Conservation (phyloP, 306 rosid species). For the Begonia masoniana region DNA sequence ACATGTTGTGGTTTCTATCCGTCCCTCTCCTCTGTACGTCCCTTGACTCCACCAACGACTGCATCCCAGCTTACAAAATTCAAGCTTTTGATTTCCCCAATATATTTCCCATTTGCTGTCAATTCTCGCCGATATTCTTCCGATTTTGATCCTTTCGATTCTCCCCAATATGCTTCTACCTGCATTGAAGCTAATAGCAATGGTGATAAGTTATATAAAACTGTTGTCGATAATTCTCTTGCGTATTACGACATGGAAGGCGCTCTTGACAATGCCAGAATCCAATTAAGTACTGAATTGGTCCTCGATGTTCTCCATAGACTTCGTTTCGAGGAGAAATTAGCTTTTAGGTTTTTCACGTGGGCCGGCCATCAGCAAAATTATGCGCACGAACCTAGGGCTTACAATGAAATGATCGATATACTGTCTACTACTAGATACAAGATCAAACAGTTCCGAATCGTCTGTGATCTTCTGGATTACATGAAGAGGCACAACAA, state of each 20-base stretch:
- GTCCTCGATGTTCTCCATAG: slow-evolving; percentile 44
- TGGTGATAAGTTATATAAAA: slow-evolving; percentile 26
- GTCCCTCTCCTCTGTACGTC: slow-evolving; percentile 7
- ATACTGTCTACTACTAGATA: slow-evolving; percentile 61
- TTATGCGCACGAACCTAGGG: slow-evolving; percentile 57
- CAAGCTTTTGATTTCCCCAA: slow-evolving; percentile 2
- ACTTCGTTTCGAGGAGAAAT: slow-evolving; percentile 72
- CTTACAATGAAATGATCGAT: slow-evolving; percentile 73
- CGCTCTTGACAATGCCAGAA: slow-evolving; percentile 37
- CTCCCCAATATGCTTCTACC: not conserved
- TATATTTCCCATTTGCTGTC: not conserved
- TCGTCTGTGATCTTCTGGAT: slow-evolving; percentile 73
- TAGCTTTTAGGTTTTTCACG: slow-evolving; percentile 75
- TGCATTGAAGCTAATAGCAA: not conserved
- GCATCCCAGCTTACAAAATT: not conserved
- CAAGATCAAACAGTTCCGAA: slow-evolving; percentile 71
- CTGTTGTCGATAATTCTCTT: slow-evolving; percentile 35
- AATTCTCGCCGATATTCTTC: slow-evolving; percentile 3
- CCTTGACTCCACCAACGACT: not conserved
- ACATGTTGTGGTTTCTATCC: not conserved
- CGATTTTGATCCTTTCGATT: not conserved
- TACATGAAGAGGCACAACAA: slow-evolving; percentile 74
- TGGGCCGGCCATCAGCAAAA: slow-evolving; percentile 74
- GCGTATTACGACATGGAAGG: slow-evolving; percentile 48
- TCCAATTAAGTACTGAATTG: slow-evolving; percentile 49